Evolutionary conservation across 805 yeast species (phyloP).

Genomic region (Metschnikowia koreensis): DNA sequence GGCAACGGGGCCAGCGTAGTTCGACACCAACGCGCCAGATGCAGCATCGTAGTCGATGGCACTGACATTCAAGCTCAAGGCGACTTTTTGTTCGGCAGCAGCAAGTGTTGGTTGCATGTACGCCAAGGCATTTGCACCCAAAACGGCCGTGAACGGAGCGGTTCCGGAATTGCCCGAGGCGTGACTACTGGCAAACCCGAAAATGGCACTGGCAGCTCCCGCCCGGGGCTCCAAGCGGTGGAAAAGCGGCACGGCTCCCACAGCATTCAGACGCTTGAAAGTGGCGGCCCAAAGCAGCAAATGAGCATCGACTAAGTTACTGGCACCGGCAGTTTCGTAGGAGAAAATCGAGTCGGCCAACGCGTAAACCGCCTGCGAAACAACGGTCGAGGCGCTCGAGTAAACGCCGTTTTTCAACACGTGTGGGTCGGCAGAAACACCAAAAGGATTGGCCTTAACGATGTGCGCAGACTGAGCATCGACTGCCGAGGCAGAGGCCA

Average conservation of each 20-base stretch:
- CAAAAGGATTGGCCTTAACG: slow-evolving; percentile 49
- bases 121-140: slow-evolving; percentile 66
- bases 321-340: slow-evolving; percentile 58
- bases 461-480: slow-evolving; percentile 13
- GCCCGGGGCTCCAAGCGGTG: slow-evolving; percentile 68
- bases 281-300: slow-evolving; percentile 58
- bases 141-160: slow-evolving; percentile 46
- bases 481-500: slow-evolving; percentile 5
- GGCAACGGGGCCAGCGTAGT: slow-evolving; percentile 59
- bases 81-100: slow-evolving; percentile 36
- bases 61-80: slow-evolving; percentile 70
- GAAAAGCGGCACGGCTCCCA: slow-evolving; percentile 59
- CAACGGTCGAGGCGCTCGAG: slow-evolving; percentile 53
- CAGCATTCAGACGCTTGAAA: slow-evolving; percentile 48
- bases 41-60: slow-evolving; percentile 67
- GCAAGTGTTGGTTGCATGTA: slow-evolving; percentile 64
- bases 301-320: slow-evolving; percentile 58
- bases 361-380: slow-evolving; percentile 54
- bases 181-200: slow-evolving; percentile 60
- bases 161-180: slow-evolving; percentile 1
- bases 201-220: slow-evolving; percentile 78
- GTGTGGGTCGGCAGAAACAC: slow-evolving; percentile 56
- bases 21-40: slow-evolving; percentile 54
- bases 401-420: slow-evolving; percentile 47
- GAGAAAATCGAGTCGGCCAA: slow-evolving; percentile 57